Evolutionary conservation across 345 rosid genomes (phyloP).

Genomic region (Syzygium aromaticum): DNA sequence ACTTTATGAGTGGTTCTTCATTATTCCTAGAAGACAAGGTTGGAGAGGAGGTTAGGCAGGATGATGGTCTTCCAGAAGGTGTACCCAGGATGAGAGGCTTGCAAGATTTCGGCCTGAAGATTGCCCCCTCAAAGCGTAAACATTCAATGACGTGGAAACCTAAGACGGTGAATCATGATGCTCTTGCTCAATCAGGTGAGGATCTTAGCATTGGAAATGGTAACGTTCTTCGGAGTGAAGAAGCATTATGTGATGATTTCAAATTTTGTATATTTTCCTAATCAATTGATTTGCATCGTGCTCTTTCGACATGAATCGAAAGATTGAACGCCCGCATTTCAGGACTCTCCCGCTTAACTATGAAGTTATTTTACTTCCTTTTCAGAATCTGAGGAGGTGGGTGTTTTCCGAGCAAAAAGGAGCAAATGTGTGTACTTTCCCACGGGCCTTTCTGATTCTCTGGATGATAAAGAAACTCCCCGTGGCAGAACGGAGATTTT

Average conservation of each 20-base stretch:
- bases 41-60: conserved; percentile 26
- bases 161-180: conserved; percentile 19
- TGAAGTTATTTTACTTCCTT: background rate
- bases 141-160: conserved; percentile 29
- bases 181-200: conserved; percentile 34
- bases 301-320: background rate
- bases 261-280: background rate
- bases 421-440: conserved; percentile 42
- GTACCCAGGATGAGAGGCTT: conserved; percentile 79
- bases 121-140: conserved; percentile 52
- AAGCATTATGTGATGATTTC: background rate
- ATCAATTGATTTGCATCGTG: background rate
- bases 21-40: conserved; percentile 20
- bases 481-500: conserved; percentile 30
- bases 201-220: conserved; percentile 40
- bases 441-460: conserved; percentile 32
- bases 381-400: conserved; percentile 52
- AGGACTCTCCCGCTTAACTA: background rate
- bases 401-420: conserved; percentile 52
- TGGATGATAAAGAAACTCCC: conserved; percentile 46
- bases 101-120: conserved; percentile 75
- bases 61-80: conserved; percentile 40
- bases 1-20: conserved; percentile 8
- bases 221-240: conserved; percentile 4
- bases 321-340: background rate